Conservation (phyloP, 768 basidiomycete genomes). For the Lactarius hengduanensis region DNA sequence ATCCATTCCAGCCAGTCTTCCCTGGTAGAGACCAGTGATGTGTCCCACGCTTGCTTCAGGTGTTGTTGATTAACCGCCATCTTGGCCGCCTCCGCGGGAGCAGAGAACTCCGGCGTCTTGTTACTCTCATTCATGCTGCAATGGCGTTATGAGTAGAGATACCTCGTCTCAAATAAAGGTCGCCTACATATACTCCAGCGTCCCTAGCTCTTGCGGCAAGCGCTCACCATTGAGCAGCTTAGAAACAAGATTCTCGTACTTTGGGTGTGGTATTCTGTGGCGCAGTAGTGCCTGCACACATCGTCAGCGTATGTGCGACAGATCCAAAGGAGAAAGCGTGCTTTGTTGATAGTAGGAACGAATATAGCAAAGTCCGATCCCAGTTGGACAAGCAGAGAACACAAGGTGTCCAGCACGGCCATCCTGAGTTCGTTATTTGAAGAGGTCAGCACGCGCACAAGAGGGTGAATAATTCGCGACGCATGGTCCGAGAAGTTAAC, state of each 20-base stretch:
- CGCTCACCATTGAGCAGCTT: constrained; percentile 92
- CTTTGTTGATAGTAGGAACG: constrained; percentile 96
- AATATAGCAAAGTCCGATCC: constrained; percentile 98
- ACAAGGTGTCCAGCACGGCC: constrained; percentile 90
- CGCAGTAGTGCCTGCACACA: constrained; percentile 63
- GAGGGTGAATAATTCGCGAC: constrained; percentile 93
- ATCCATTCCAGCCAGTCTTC: constrained; percentile 98
- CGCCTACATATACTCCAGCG: constrained; percentile 64
- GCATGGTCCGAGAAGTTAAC: constrained; percentile 99
- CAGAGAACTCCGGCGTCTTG: constrained; percentile 70
- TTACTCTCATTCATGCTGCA: constrained; percentile 55
- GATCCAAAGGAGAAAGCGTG: constrained; percentile 34
- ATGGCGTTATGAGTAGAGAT: constrained; percentile 6
- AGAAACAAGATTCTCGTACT: constrained; percentile 84
- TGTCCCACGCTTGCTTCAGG: constrained; percentile 96
- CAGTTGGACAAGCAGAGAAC: constrained; percentile 88
- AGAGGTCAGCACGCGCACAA: constrained; percentile 79
- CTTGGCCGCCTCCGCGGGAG: constrained; percentile 76
- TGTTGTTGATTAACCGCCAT: constrained; percentile 96
- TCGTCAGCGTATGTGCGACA: constrained; percentile 12
- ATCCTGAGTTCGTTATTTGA: constrained; percentile 76
- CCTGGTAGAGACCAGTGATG: constrained; percentile 65
- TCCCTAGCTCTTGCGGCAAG: constrained; percentile 79
- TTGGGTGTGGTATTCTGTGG: constrained; percentile 72
- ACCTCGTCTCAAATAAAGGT: not conserved